These are phyloP conservation scores for Letharia columbiana DNA, from an alignment of 495 filamentous ascomycete species.

Conservation along the genomic window DNA sequence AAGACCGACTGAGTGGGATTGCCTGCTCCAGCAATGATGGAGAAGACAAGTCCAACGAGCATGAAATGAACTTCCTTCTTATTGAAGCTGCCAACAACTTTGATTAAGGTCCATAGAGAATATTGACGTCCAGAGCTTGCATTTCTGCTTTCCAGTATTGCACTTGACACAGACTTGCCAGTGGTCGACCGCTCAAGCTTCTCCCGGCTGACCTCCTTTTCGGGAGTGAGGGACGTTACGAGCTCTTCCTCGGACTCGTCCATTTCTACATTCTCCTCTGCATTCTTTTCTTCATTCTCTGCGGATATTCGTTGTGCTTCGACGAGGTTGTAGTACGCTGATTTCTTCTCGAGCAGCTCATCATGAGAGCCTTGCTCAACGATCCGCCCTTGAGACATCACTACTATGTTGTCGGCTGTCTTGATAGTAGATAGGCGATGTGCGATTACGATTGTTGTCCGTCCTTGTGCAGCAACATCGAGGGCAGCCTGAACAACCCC, in stretches of 20 bases:
- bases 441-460: slow-evolving; percentile 93
- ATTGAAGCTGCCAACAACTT: slow-evolving; percentile 78
- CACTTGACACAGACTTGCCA: slow-evolving; percentile 58
- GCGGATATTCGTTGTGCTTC: slow-evolving; percentile 72
- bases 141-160: slow-evolving; percentile 47
- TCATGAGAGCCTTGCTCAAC: slow-evolving; percentile 85
- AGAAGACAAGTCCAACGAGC: slow-evolving; percentile 66
- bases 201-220: slow-evolving; percentile 38
- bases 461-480: slow-evolving; percentile 76
- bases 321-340: slow-evolving; percentile 68
- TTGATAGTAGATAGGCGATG: slow-evolving; percentile 92
- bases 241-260: slow-evolving; percentile 25
- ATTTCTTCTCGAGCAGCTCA: slow-evolving; percentile 48
- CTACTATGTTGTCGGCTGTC: slow-evolving; percentile 89
- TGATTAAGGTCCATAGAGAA: slow-evolving; percentile 74
- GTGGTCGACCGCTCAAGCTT: slow-evolving; percentile 56
- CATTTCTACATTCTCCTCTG: slow-evolving; percentile 18
- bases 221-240: slow-evolving; percentile 19
- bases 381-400: slow-evolving; percentile 75
- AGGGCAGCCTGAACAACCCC: slow-evolving; percentile 90
- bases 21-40: slow-evolving; percentile 71
- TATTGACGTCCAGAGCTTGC: slow-evolving; percentile 41
- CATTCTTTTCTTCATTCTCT: slow-evolving; percentile 49
- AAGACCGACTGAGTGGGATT: slow-evolving; percentile 85
- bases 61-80: slow-evolving; percentile 61